Evolutionary conservation across 371 early-diverging fungal species (phyloP), one percentile per base, ranked within the genome.

Genomic region (Mucor indicus): DNA sequence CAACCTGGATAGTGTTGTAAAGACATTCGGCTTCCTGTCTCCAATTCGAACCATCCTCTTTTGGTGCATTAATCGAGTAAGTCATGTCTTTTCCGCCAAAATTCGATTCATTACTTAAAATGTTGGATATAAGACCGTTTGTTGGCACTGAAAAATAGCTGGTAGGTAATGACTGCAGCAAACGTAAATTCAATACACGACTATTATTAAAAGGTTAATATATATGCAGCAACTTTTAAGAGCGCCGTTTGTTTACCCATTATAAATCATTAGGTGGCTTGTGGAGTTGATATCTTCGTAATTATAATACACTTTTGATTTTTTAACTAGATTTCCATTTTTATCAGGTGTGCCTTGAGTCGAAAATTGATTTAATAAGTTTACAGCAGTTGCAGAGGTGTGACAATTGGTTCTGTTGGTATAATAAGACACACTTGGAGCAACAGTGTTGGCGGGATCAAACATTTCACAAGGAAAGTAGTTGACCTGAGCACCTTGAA

Each of bases 391-490:
- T 3, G 54, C 44, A 0, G 66, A 51, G 4, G 77, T 64, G 65
- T 90, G 91, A 55, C 91, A 90, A 12, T 72, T 73, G 17, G 76
- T 75, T 44, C 66, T 67, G 44, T 74, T 75, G 5, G 77, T 49
- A 29, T 75, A 82, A 19, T 67, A 60, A 25, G 62, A 49, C 10
- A 69, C 70, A 50, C 70, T 65, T n/a, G 75, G 68, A 6, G 53
- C 9, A 1, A 60, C 55, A 4, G 80, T 64, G 19, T 54, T 55
- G 48, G 73, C 75, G 17, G 79, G 68, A 51, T 70, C 67, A 11
- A 72, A 67, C 33, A 81, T 50, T 15, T 75, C 75, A 49, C 91
- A 90, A 6, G 91, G 91, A 50, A 89, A 90, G 41, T 85, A 86
- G 31, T 69, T 80, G 4, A 65, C 62, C 32, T 71, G 60, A 29